These are phyloP conservation scores for Aureobasidium melanogenum DNA, from an alignment of 2,329 filamentous ascomycete species.

Conservation along the genomic window DNA sequence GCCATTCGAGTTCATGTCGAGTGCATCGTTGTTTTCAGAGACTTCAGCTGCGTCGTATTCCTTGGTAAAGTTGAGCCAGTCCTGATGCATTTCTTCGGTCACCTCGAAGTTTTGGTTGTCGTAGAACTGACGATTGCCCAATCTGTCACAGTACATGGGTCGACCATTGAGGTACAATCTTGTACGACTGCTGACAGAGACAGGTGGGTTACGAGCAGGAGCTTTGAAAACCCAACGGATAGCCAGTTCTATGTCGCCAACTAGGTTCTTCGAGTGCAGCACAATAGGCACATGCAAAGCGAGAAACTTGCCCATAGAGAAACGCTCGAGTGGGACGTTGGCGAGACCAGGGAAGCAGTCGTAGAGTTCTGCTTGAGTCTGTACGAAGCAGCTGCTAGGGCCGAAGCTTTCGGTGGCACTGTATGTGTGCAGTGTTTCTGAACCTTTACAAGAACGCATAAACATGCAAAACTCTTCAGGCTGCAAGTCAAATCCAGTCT, in stretches of 20 bases:
- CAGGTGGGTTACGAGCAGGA: background rate
- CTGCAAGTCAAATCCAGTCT: background rate
- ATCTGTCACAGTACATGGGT: background rate
- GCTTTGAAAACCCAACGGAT: background rate
- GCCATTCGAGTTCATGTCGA: slow-evolving; percentile 16
- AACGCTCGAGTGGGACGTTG: background rate
- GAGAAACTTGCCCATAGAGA: background rate
- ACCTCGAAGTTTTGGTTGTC: background rate
- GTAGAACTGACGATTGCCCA: background rate
- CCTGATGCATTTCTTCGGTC: background rate
- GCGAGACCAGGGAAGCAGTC: background rate
- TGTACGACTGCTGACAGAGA: slow-evolving; percentile 1
- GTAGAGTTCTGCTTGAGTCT: background rate
- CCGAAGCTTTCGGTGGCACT: background rate
- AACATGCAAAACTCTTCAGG: slow-evolving; percentile 9
- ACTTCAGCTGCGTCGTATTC: slow-evolving; percentile 15
- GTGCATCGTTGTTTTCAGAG: slow-evolving; percentile 18
- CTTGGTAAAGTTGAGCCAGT: slow-evolving; percentile 12
- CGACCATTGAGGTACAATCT: background rate
- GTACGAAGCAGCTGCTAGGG: background rate
- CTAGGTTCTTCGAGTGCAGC: background rate
- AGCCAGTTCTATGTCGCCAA: background rate
- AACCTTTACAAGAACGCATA: background rate
- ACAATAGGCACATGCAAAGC: background rate
- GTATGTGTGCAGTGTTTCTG: slow-evolving; percentile 5